Evolutionary conservation across 257 asterid species (phyloP), one percentile per base, ranked within the genome.

Genomic region (Ilex aquifolium): DNA sequence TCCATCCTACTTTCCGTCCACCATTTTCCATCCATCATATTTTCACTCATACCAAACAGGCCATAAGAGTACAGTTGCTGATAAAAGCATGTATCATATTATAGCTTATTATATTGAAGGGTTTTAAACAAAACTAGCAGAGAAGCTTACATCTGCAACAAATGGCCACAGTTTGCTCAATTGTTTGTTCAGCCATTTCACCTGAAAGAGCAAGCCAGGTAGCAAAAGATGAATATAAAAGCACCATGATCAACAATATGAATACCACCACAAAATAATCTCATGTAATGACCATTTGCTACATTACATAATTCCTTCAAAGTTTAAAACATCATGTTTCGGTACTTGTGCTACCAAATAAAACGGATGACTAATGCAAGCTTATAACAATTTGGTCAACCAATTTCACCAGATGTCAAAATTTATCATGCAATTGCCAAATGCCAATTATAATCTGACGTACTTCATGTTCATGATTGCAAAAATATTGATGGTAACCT

Each of bases 111-210:
- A 36, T 36, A 36, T 49, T 6, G 11, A 6, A 49, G 5, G 54
- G 0, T 11, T 12, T 6, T 31, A 29, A 65, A 31, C 12, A 66
- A 49, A 29, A 57, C 29, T 27, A 32, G 63, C 51, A 36, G 29
- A 51, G 71, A 74, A 74, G 63, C 95, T 85, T 88, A 93, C 99
- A 80, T 90, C 99, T 55, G 99, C 99, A 54, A 93, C 80, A 74
- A 70, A 93, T 59, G 99, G 99, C 99, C 99, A 93, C 68, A 93
- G 72, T 70, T 93, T 93, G 68, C 80, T 70, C 74, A 93, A 80
- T 48, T 90, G 97, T 74, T 80, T 88, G 83, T 93, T 93, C 69
- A 93, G 84, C 99, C 99, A 93, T 71, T 93, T 93, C 69, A 87
- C 99, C 99, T 93, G 88, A 72, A 82, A 80, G 48, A 40, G 65